Evolutionary conservation across 345 rosid genomes (phyloP).

Genomic region (Angophora floribunda): DNA sequence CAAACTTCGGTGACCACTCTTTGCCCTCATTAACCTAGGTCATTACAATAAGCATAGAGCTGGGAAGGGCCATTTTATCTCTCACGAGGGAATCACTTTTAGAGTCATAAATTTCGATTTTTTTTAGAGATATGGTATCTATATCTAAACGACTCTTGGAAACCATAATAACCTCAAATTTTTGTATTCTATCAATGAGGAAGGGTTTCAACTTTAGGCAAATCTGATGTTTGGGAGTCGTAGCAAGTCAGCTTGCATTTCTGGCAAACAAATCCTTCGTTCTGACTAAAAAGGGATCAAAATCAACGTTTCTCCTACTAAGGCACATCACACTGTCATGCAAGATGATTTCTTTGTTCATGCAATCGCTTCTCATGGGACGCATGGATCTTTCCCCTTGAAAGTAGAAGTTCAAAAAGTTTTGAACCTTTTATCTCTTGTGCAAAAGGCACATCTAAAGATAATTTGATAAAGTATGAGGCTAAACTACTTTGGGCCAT

Average conservation of each 20-base stretch:
- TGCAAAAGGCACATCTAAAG: not conserved
- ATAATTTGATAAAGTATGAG: not conserved
- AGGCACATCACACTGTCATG: not conserved
- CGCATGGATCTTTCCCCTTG: too few species aligned
- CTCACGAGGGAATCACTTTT: not conserved
- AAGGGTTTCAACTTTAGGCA: not conserved
- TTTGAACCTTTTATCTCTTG: too few species aligned
- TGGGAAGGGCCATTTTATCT: not conserved
- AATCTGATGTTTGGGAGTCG: not conserved
- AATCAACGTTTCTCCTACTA: too few species aligned
- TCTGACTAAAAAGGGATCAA: not conserved
- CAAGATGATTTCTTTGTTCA: not conserved
- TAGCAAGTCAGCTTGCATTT: not conserved
- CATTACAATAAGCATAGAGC: not conserved
- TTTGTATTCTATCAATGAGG: not conserved
- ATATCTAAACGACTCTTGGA: not conserved
- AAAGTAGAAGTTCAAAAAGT: too few species aligned
- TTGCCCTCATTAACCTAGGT: not conserved
- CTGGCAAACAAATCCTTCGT: not conserved
- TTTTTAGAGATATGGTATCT: not conserved
- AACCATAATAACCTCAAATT: not conserved
- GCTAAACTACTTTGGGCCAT: not conserved
- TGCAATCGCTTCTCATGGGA: not conserved
- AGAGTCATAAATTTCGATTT: not conserved
- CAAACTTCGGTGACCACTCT: rapidly evolving